phyloP scores from a whole-genome alignment of 2,329 filamentous ascomycete genomes.

The Xylariomycetidae sp. region DNA sequence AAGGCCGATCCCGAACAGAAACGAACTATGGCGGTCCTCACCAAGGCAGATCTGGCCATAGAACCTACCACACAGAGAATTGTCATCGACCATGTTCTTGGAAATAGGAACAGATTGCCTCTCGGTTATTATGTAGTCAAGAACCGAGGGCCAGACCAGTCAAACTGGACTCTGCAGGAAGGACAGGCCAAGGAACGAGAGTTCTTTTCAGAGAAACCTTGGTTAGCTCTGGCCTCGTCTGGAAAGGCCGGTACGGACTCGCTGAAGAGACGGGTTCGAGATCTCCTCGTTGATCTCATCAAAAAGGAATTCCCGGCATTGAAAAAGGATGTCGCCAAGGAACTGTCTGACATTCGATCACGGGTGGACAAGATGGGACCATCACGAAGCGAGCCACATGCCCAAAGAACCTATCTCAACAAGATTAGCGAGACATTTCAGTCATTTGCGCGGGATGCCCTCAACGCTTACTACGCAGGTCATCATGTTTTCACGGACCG shows the following conservation, averaged over 20 bases:
- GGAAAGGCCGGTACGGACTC: constrained; percentile 22
- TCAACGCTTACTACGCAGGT: constrained; percentile 19
- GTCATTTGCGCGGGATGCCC: constrained; percentile 15
- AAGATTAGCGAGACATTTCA: constrained; percentile 25
- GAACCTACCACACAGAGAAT: constrained; percentile 34
- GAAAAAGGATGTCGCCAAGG: constrained; percentile 16
- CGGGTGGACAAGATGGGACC: constrained; percentile 17
- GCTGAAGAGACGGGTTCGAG: constrained; percentile 30
- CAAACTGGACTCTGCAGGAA: constrained; percentile 22
- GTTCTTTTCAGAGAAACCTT: constrained; percentile 35
- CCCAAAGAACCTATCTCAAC: constrained; percentile 23
- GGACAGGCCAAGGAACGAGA: constrained; percentile 28
- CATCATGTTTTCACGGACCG: constrained; percentile 13
- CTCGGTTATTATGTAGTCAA: constrained; percentile 47
- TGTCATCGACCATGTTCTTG: constrained; percentile 36
- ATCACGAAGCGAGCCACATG: constrained; percentile 16
- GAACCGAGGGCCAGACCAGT: constrained; percentile 42
- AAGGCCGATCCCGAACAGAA: constrained; percentile 24
- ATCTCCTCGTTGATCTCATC: constrained; percentile 36
- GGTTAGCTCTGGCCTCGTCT: constrained; percentile 20
- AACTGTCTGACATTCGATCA: constrained; percentile 7
- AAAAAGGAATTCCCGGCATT: constrained; percentile 28
- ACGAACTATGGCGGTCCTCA: constrained; percentile 33
- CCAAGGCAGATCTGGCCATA: constrained; percentile 48
- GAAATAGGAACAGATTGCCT: constrained; percentile 34